A percentile compares a stretch with the other conserved stretches of the same genome.
phyloP scores from a whole-genome alignment of 805 yeast genomes.

The Suhomyces canberraensis region DNA sequence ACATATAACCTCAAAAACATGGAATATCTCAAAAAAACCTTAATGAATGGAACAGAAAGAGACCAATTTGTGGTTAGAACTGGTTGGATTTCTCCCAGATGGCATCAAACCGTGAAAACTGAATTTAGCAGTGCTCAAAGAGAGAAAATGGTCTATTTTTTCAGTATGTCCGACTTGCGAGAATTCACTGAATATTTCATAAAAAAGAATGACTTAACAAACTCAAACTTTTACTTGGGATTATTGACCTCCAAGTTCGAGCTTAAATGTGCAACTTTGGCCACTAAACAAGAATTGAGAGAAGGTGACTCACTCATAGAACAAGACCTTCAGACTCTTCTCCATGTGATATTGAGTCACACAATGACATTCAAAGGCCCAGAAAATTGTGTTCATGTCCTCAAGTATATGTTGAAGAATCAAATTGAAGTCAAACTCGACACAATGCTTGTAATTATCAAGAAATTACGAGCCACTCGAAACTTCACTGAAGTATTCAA shows the following conservation, averaged over 20 bases:
- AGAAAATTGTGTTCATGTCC: slow-evolving; percentile 27
- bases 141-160: slow-evolving; percentile 30
- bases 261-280: slow-evolving; percentile 13
- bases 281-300: slow-evolving; percentile 4
- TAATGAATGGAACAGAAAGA: slow-evolving; percentile 26
- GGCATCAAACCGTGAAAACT: slow-evolving; percentile 31
- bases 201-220: slow-evolving; percentile 25
- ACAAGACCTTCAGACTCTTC: slow-evolving; percentile 24
- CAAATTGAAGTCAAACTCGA: slow-evolving; percentile 22
- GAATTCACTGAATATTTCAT: slow-evolving; percentile 21
- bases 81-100: slow-evolving; percentile 32
- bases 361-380: slow-evolving; percentile 39
- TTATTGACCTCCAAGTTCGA: slow-evolving; percentile 39
- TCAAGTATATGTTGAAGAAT: slow-evolving; percentile 30
- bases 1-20: slow-evolving; percentile 16
- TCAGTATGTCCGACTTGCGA: slow-evolving; percentile 24
- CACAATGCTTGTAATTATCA: slow-evolving; percentile 26
- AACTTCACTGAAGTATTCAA: slow-evolving; percentile 33
- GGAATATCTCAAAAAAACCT: slow-evolving; percentile 18
- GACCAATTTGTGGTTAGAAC: slow-evolving; percentile 35
- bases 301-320: slow-evolving; percentile 14
- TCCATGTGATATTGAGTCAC: slow-evolving; percentile 27
- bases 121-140: slow-evolving; percentile 15
- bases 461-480: slow-evolving; percentile 25
- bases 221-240: slow-evolving; percentile 32